These are phyloP conservation scores for Suillus weaverae DNA, from an alignment of 768 basidiomycete species.

Conservation along the genomic window DNA sequence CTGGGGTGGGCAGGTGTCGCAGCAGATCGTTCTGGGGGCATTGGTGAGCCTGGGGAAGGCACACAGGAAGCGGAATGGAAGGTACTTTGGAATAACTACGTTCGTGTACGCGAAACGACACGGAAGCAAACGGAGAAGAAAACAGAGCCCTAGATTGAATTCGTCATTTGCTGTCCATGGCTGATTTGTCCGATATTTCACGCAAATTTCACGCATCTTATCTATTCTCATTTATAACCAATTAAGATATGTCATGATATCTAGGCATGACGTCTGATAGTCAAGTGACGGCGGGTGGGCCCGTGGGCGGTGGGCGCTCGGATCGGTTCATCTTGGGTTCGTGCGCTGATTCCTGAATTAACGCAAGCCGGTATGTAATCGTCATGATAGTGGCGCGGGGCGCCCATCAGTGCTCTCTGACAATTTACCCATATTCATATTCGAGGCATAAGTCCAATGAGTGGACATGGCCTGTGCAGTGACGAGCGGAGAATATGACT, in stretches of 20 bases:
- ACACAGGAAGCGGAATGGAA: conserved; percentile 63
- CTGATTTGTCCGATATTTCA: neutral
- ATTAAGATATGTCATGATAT: neutral
- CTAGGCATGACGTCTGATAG: neutral
- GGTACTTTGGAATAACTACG: conserved; percentile 59
- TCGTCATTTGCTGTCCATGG: neutral
- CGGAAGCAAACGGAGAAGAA: conserved; percentile 10
- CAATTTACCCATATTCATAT: no score
- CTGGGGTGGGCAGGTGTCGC: conserved; percentile 63
- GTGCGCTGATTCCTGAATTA: neutral
- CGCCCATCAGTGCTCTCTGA: neutral
- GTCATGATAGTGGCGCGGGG: neutral
- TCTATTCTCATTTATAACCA: neutral
- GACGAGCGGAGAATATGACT: no score
- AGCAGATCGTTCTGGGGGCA: conserved; percentile 35
- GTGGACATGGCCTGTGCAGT: no score
- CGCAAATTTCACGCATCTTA: neutral
- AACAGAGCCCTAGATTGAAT: neutral
- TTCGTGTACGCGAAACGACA: conserved; percentile 42
- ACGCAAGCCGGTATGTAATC: neutral
- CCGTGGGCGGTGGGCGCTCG: neutral
- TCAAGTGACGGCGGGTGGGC: neutral
- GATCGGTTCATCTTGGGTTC: neutral
- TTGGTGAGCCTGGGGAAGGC: conserved; percentile 47
- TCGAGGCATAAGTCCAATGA: no score